Percentiles rank a stretch among this genome's conserved stretches.
Evolutionary conservation across 805 yeast species (phyloP).

Genomic region (Pichia manshurica): DNA sequence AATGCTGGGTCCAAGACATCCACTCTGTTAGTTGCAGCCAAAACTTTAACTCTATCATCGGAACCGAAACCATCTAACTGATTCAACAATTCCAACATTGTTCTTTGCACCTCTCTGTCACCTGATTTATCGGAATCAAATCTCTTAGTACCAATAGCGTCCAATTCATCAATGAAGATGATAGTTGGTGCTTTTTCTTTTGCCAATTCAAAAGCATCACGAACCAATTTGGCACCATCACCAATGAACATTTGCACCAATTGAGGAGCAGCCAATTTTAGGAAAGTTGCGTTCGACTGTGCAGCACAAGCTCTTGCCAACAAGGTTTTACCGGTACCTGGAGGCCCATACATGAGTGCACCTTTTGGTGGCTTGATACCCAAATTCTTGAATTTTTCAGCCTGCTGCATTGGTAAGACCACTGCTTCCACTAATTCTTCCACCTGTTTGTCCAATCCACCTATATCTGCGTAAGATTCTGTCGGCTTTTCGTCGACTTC

Average conservation of each 20-base stretch:
- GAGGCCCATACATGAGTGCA: constrained; percentile 98
- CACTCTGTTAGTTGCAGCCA: constrained; percentile 97
- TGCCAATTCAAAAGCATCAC: constrained; percentile 96
- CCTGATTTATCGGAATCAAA: constrained; percentile 97
- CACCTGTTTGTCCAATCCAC: constrained; percentile 96
- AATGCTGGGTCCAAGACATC: constrained; percentile 98
- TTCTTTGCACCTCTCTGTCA: constrained; percentile 97
- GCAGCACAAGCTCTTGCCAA: constrained; percentile 99
- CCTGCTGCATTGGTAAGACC: constrained; percentile 96
- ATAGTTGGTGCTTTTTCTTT: constrained; percentile 98
- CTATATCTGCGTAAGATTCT: constrained; percentile 94
- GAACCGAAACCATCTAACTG: constrained; percentile 98
- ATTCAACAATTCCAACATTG: constrained; percentile 95
- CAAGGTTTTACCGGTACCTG: constrained; percentile 97
- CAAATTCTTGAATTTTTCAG: constrained; percentile 87
- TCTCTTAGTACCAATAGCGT: constrained; percentile 97
- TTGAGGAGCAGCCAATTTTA: constrained; percentile 96
- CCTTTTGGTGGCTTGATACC: constrained; percentile 99
- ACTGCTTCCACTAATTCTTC: constrained; percentile 98
- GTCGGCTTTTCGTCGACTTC: constrained; percentile 99
- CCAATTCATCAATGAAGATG: constrained; percentile 95
- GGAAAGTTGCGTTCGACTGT: constrained; percentile 94
- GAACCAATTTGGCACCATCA: constrained; percentile 95
- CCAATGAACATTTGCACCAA: constrained; percentile 98
- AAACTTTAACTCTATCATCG: constrained; percentile 93